These are phyloP conservation scores for Ascochyta koolunga DNA, from an alignment of 2,329 filamentous ascomycete genomes.

Conservation along the genomic window DNA sequence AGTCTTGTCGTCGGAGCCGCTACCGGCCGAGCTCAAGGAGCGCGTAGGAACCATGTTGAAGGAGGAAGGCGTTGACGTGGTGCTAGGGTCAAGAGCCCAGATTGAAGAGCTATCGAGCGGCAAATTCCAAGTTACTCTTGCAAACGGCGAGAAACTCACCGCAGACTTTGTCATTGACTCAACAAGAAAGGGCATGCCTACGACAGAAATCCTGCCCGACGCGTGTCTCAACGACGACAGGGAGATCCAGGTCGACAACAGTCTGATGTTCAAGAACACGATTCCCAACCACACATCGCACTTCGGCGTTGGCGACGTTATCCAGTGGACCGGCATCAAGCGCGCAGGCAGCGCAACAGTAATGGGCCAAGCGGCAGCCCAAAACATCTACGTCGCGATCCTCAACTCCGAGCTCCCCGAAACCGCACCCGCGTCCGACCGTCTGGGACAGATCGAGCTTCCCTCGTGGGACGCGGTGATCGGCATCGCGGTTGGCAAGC, in stretches of 20 bases:
- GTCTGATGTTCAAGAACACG: conserved; percentile 60
- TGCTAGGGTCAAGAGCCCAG: conserved; percentile 66
- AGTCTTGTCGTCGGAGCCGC: conserved; percentile 74
- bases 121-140: conserved; percentile 52
- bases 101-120: conserved; percentile 38
- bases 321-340: conserved; percentile 78
- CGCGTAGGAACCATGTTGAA: conserved; percentile 63
- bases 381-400: conserved; percentile 58
- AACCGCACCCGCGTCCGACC: conserved; percentile 18
- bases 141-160: conserved; percentile 55
- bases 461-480: conserved; percentile 61
- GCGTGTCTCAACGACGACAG: conserved; percentile 67
- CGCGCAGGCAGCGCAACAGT: conserved; percentile 78
- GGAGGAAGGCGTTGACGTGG: conserved; percentile 68
- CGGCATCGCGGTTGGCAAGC: conserved; percentile 72
- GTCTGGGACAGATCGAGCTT: conserved; percentile 31
- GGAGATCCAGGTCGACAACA: conserved; percentile 65
- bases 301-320: conserved; percentile 73
- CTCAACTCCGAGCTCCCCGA: conserved; percentile 39
- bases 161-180: conserved; percentile 73
- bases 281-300: conserved; percentile 66
- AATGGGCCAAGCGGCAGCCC: conserved; percentile 69
- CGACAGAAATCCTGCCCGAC: conserved; percentile 66
- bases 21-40: conserved; percentile 73
- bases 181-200: conserved; percentile 67